Evolutionary conservation across 768 basidiomycete species (phyloP), one percentile per base, ranked within the genome.

Genomic region (Mycena polygramma): DNA sequence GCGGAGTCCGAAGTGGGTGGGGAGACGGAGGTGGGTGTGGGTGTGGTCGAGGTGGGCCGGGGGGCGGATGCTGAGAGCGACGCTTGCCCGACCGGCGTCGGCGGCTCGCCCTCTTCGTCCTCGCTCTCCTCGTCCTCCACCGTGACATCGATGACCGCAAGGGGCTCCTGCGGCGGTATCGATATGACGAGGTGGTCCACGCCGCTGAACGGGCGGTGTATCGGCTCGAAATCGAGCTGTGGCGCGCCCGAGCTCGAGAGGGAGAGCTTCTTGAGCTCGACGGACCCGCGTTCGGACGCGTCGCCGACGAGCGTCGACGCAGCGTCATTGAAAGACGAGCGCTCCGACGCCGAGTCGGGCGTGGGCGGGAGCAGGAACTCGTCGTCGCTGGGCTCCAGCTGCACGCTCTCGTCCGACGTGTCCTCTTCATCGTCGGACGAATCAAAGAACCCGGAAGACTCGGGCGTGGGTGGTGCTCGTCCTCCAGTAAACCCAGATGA

Each of bases 111-210:
- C 41, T 15, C 41, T 15, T 41, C 41, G 15, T 41, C 10, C 49
- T 54, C 58, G 9, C 24, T 37, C 20, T 64, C 68, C 1, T 49
- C 71, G 35, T 24, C 24, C 51, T 26, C 22, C 22, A 58, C 45
- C 8, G 57, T 45, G 19, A 72, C 8, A 17, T 73, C 68, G 46
- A 73, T 55, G 35, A 61, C 57, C 13, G 63, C 41, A 13, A 62
- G 71, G 36, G 46, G 63, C 20, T 57, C 61, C 37, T 48, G 39
- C 9, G 72, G 62, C 30, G 72, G 72, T 46, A 73, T 73, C 51
- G 61, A 39, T 35, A 73, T 70, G n/a, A 73, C 52, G n/a, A 73
- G 58, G 24, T 73, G 72, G 8, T 73, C 72, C 37, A 73, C 57
- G 41, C 68, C 72, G 53, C 72, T 73, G 46, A 70, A 73, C 57